Conservation (phyloP, 2,329 filamentous ascomycete species). For the Aspergillus sp. region DNA sequence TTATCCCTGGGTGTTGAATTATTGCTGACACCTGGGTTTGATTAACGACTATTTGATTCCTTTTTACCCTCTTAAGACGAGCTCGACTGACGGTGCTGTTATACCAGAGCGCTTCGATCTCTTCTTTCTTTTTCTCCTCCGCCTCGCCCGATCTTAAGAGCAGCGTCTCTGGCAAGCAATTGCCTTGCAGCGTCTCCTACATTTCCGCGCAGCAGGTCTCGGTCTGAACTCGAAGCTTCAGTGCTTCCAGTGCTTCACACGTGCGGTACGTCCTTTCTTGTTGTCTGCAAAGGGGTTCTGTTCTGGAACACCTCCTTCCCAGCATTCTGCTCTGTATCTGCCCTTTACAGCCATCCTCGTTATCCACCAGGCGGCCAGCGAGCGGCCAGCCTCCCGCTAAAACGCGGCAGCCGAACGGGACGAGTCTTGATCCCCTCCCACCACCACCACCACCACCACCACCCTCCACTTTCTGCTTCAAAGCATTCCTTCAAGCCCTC, state of each 20-base stretch:
- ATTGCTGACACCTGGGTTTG: conserved; percentile 9
- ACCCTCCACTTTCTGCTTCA: too few relatives aligned
- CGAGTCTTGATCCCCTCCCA: neutral
- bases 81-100: conserved; percentile 1
- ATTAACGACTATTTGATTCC: conserved; percentile 11
- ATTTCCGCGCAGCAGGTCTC: conserved; percentile 21
- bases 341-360: neutral
- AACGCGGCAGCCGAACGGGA: neutral
- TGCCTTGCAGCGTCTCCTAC: conserved; percentile 25
- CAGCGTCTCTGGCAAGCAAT: conserved; percentile 15
- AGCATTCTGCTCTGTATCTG: neutral
- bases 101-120: conserved; percentile 14
- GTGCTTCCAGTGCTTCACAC: conserved; percentile 8
- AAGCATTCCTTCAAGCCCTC: too few relatives aligned
- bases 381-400: conserved; percentile 10
- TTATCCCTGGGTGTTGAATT: conserved; percentile 1
- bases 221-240: conserved; percentile 15
- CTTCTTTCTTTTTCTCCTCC: conserved; percentile 9
- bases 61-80: conserved; percentile 7
- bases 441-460: too few relatives aligned
- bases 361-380: neutral
- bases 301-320: neutral
- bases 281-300: conserved; percentile 1
- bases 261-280: conserved; percentile 20
- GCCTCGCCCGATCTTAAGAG: conserved; percentile 6